A percentile compares a stretch with the other conserved stretches of the same genome.
These are phyloP conservation scores for Pichiaceae sp. DNA, from an alignment of 1,139 yeast genomes.

Conservation along the genomic window DNA sequence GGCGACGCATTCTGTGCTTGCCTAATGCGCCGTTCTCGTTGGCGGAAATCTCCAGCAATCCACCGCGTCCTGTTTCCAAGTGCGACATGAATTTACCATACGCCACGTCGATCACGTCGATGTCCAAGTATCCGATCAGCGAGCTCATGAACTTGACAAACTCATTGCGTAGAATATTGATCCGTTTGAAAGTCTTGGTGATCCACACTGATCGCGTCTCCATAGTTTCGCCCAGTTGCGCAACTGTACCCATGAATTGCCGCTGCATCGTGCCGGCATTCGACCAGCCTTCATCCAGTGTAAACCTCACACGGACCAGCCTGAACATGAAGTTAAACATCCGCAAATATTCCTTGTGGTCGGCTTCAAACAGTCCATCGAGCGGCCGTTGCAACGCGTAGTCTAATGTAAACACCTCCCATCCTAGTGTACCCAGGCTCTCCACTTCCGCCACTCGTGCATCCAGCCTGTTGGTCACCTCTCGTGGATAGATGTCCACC, in stretches of 20 bases:
- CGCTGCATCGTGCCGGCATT: constrained; percentile 26
- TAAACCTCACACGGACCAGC: constrained; percentile 51
- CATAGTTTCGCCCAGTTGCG: constrained; percentile 11
- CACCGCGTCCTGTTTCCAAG: constrained; percentile 6
- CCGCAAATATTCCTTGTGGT: constrained; percentile 59
- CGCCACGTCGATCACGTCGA: constrained; percentile 40
- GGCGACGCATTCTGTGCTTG: neutral
- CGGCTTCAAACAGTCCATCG: constrained; percentile 30
- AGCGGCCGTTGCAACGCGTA: constrained; percentile 61
- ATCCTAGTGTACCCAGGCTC: constrained; percentile 54
- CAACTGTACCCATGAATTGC: constrained; percentile 19
- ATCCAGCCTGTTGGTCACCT: constrained; percentile 54
- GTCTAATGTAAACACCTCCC: constrained; percentile 92
- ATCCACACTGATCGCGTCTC: constrained; percentile 28
- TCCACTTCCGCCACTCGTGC: constrained; percentile 70
- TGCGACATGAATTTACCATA: constrained; percentile 24
- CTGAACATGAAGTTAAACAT: constrained; percentile 85
- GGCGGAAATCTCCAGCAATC: neutral
- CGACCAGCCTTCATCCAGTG: constrained; percentile 43
- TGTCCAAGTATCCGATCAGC: constrained; percentile 35
- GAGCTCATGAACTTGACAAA: constrained; percentile 37
- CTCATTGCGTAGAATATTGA: constrained; percentile 38
- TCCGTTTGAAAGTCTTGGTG: constrained; percentile 32
- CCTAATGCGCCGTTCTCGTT: constrained; percentile 2
- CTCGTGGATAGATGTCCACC: constrained; percentile 26